Evolutionary conservation across 176 grass and related monocot genomes (phyloP), one percentile per base, ranked within the genome.

Genomic region (Triticum timopheevii): DNA sequence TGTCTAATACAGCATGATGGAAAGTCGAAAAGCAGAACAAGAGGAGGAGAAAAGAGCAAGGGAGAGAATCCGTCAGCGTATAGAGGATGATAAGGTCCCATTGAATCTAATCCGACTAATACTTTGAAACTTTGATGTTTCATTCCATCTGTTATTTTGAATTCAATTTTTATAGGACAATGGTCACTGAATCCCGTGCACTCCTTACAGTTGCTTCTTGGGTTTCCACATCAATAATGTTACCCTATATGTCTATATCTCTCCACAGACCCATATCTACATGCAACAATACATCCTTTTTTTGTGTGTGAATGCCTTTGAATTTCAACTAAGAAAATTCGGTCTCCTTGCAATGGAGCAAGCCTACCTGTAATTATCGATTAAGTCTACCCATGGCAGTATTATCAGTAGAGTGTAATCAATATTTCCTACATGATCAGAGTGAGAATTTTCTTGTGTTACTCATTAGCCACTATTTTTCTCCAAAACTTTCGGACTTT

Each of bases 21-120:
- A 87, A 79, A 90, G 76, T 87, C 70, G 72, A 62, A 92, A 91
- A 77, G 87, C 75, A 90, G 92, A 98, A 80, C 71, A 92, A 86
- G 96, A 92, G 79, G 90, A 98, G 80, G 90, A 96, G 84, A 94
- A 86, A 94, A 94, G 82, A 83, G 88, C 92, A 65, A 94, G 93
- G 65, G 92, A 93, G 77, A 96, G 76, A 88, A 94, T 94, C 38
- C 87, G 59, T 17, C 92, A 89, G 61, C 86, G 47, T 50, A 89
- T 96, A 91, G 86, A 92, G 78, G 85, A 96, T 2, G 97, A 96
- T 80, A 98, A 93, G 94, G 97, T 98, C 70, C 36, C 54, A 45
- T 36, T 71, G 10, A 44, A 72, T 27, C 66, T 64, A 50, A 76
- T 4, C 42, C 69, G 3, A 61, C 45, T 79, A 58, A 9, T 39